phyloP scores from a whole-genome alignment of 83 land plant genomes.

The Diphasiastrum complanatum region DNA sequence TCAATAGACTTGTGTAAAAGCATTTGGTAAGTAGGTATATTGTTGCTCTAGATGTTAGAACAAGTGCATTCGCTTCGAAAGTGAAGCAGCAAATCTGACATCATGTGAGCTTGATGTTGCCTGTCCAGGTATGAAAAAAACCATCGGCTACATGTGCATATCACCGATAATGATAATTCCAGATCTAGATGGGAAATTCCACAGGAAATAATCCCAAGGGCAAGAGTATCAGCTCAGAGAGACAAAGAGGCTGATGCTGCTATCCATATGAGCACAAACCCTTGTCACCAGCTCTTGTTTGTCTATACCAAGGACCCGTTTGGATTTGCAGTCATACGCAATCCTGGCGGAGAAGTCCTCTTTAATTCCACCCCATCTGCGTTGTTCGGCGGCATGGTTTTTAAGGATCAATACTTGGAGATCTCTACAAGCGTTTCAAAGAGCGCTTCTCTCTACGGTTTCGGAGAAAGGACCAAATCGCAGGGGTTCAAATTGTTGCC shows the following conservation, averaged over 20 bases:
- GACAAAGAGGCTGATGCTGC: not conserved
- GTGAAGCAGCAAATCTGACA: not conserved
- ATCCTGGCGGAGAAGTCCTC: slow-evolving; percentile 49
- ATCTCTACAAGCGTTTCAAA: slow-evolving; percentile 61
- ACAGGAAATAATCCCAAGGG: slow-evolving; percentile 47
- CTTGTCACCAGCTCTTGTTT: slow-evolving; percentile 44
- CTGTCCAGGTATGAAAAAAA: slow-evolving; percentile 30
- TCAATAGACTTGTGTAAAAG: not conserved
- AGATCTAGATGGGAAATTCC: slow-evolving; percentile 73
- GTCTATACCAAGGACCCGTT: slow-evolving; percentile 64
- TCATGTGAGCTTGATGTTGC: not conserved
- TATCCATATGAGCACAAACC: not conserved
- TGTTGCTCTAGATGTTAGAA: no score
- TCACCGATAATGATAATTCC: slow-evolving; percentile 48
- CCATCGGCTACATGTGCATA: slow-evolving; percentile 34
- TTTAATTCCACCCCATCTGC: slow-evolving; percentile 50
- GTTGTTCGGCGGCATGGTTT: slow-evolving; percentile 45
- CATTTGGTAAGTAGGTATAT: no score
- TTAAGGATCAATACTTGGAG: slow-evolving; percentile 89
- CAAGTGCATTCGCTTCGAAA: no score
- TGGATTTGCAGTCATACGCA: slow-evolving; percentile 55
- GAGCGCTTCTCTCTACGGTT: slow-evolving; percentile 62
- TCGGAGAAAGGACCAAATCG: slow-evolving; percentile 82
- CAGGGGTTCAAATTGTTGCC: slow-evolving; percentile 48
- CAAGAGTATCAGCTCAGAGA: slow-evolving; percentile 15